Evolutionary conservation across 345 rosid species (phyloP), one percentile per base, ranked within the genome.

Genomic region (Rhizophora apiculata): DNA sequence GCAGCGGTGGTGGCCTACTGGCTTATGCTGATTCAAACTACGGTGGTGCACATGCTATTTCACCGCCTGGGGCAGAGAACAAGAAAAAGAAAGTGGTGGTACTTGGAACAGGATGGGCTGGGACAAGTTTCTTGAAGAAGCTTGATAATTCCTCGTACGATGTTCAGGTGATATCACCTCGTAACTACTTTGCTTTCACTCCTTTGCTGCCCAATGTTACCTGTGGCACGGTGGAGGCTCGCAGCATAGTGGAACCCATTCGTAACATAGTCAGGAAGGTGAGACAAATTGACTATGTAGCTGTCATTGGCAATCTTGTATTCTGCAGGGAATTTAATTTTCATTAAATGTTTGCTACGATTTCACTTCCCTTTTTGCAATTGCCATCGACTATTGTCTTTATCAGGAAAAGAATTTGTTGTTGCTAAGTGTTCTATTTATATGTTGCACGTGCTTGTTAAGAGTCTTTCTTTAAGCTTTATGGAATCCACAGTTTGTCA

Each of bases 71-170:
- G 69, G 74, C 70, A 29, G 86, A 82, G 67, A 68, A 60, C 74
- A 88, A 43, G 89, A 92, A 85, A 79, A 96, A 92, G 87, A 92
- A 86, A 81, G 93, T 96, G 72, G 96, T 92, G 78, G 86, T 96
- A 21, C 93, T 96, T 15, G 99, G 99, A 62, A 92, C 96, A 62
- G 99, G 99, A 21, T 96, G 99, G 99, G 98, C 98, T 6, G 98
- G 94, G 63, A 90, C 96, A 4, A 87, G 91, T 78, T 92, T 96
- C 84, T 71, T 92, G 82, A 90, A 85, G 89, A 88, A 81, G 64
- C 73, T 96, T 48, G 74, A 89, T 60, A 74, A 80, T 71, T 74
- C 96, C n/a, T 65, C 71, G 0, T 96, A 92, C 52, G 97, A 96
- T 70, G 90, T 96, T 77, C 92, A 86, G 81, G 85, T 96, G 70